Evolutionary conservation across 805 yeast genomes (phyloP), one percentile per base, ranked within the genome.

Genomic region (Soucietia sequanensis): DNA sequence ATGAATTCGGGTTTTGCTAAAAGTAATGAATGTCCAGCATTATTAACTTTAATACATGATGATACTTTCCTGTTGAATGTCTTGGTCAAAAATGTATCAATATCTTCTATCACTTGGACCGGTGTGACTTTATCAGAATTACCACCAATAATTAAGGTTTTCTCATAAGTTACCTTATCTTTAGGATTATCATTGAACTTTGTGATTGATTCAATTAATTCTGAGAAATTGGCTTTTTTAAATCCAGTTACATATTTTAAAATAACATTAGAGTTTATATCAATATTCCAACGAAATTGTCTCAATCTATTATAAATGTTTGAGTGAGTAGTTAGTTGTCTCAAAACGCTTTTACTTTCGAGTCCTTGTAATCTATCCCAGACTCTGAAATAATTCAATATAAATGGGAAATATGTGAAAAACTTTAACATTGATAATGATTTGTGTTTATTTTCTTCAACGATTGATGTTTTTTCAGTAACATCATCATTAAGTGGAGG

Each of bases 201-300:
- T 8, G 55, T 45, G 6, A 66, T 54, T 0, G 75, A 70, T 1
- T 43, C 37, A 1, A 64, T 30, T 46, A 84, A 65, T 29, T 80
- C 83, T 6, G 60, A 49, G 12, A 45, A 45, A 4, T 60, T 59
- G 10, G 75, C 68, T 14, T 68, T 60, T n/a, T 52, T 40, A 39
- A 80, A 75, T 2, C 82, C 81, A 23, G 54, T 41, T 2, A 75
- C 63, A 42, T 82, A 79, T 34, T 68, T 65, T 35, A 84, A 57
- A 53, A 84, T 72, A 2, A 76, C 62, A 6, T 44, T 41, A 0
- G 88, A 70, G 32, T 74, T 65, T 11, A 81, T 72, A 54, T 81
- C 87, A 41, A 83, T 48, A 52, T 85, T 84, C 82, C 86, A 80
- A 31, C 87, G 60, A 25, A 84, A 65, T 54, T 84, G 95, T 13